These are phyloP conservation scores for Rosa multiflora DNA, from an alignment of 306 rosid genomes.

Conservation along the genomic window DNA sequence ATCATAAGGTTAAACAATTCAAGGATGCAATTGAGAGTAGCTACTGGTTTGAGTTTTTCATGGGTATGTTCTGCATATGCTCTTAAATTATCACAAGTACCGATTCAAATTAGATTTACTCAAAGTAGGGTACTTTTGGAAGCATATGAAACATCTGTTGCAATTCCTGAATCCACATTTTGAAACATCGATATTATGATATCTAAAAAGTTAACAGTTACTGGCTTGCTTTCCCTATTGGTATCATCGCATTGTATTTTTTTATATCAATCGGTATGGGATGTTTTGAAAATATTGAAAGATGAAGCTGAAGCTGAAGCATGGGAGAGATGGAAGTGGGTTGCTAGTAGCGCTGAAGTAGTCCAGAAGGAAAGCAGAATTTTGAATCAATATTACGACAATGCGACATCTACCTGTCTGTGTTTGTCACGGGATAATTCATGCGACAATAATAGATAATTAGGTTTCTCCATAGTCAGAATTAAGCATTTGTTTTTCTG, in stretches of 20 bases:
- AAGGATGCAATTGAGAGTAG: conserved; percentile 90
- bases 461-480: not conserved
- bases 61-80: conserved; percentile 63
- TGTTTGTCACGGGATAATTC: not conserved
- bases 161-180: not conserved
- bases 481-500: not conserved
- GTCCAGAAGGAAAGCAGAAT: not conserved
- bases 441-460: not conserved
- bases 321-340: not conserved
- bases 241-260: not conserved
- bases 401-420: not conserved
- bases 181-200: not conserved
- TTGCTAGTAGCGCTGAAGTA: not conserved
- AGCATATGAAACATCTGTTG: not conserved
- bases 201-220: not conserved
- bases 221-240: not conserved
- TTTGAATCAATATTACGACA: not conserved
- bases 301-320: not conserved
- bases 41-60: conserved; percentile 96
- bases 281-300: not conserved
- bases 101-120: not conserved
- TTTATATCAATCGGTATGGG: not conserved
- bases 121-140: not conserved
- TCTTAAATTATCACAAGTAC: too few species aligned
- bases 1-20: conserved; percentile 71